Percentiles rank a stretch among this genome's conserved stretches.
phyloP scores from a whole-genome alignment of 139 green algal genomes.

The Chlamydomonas urium region DNA sequence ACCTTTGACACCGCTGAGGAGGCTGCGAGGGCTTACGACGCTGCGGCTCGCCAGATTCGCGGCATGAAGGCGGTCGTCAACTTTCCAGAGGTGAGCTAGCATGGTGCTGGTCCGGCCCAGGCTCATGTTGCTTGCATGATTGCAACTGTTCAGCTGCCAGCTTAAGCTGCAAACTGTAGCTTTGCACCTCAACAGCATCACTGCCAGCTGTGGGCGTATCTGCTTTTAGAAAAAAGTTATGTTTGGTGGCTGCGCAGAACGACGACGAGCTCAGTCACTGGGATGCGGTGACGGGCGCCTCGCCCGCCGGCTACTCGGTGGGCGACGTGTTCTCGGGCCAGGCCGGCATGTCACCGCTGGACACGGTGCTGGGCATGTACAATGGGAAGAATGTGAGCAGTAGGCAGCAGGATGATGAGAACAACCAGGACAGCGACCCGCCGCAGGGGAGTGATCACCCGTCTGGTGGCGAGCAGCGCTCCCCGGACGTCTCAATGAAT shows the following conservation, averaged over 20 bases:
- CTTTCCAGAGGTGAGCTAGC: slow-evolving; percentile 45
- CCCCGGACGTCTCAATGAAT: not conserved
- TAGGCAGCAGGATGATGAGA: not conserved
- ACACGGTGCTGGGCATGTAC: slow-evolving; percentile 2
- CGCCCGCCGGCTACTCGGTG: not conserved
- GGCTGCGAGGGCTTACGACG: slow-evolving; percentile 81
- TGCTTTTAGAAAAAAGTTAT: not conserved
- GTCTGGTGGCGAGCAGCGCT: not conserved
- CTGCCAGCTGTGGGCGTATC: not conserved
- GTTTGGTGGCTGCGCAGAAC: not conserved
- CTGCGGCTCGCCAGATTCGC: slow-evolving; percentile 72
- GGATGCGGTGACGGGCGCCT: not conserved
- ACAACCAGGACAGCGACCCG: not conserved
- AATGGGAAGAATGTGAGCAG: not conserved
- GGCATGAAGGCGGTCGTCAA: slow-evolving; percentile 71
- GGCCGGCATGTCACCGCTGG: not conserved
- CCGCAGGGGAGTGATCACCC: not conserved
- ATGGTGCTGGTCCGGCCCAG: not conserved
- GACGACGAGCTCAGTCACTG: slow-evolving; percentile 19
- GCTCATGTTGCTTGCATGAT: not conserved
- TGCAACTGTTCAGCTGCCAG: not conserved
- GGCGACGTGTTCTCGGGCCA: not conserved
- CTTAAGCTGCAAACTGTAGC: not conserved
- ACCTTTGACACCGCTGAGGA: slow-evolving; percentile 85
- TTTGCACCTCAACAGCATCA: not conserved